phyloP scores from a whole-genome alignment of 768 basidiomycete genomes.

The Russula olivacea region DNA sequence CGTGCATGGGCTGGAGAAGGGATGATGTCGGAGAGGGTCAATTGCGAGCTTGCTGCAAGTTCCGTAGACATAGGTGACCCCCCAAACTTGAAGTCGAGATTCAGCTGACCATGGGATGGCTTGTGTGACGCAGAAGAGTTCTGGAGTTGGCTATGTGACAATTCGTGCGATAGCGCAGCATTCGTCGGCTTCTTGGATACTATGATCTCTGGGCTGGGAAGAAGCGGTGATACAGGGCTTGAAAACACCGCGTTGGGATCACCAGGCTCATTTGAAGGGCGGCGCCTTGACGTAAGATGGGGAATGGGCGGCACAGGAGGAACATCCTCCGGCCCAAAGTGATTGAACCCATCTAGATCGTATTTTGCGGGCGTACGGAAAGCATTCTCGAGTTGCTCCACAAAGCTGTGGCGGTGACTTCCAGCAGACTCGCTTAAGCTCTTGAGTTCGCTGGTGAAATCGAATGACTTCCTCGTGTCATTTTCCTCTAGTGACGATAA shows the following conservation, averaged over 20 bases:
- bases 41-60: conserved; percentile 30
- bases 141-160: conserved; percentile 11
- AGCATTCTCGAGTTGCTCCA: conserved; percentile 73
- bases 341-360: conserved; percentile 45
- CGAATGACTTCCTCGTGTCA: conserved; percentile 74
- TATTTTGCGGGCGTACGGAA: conserved; percentile 73
- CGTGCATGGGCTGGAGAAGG: conserved; percentile 53
- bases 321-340: conserved; percentile 32
- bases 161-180: conserved; percentile 1
- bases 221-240: conserved; percentile 2
- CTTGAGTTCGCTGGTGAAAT: conserved; percentile 75
- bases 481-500: conserved; percentile 44
- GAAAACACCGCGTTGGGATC: not conserved
- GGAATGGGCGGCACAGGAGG: conserved; percentile 53
- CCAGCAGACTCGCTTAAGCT: conserved; percentile 64
- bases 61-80: conserved; percentile 35
- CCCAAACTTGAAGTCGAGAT: conserved; percentile 71
- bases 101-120: conserved; percentile 60
- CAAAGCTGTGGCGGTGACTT: conserved; percentile 67
- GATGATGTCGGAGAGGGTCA: conserved; percentile 72
- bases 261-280: conserved; percentile 22
- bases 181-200: conserved; percentile 2
- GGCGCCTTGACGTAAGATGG: conserved; percentile 19
- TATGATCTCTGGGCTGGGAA: conserved; percentile 23
- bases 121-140: conserved; percentile 32